A percentile compares a stretch with the other conserved stretches of the same genome.
These are phyloP conservation scores for Angomonas deanei DNA, from an alignment of 208 protist species.

Conservation along the genomic window DNA sequence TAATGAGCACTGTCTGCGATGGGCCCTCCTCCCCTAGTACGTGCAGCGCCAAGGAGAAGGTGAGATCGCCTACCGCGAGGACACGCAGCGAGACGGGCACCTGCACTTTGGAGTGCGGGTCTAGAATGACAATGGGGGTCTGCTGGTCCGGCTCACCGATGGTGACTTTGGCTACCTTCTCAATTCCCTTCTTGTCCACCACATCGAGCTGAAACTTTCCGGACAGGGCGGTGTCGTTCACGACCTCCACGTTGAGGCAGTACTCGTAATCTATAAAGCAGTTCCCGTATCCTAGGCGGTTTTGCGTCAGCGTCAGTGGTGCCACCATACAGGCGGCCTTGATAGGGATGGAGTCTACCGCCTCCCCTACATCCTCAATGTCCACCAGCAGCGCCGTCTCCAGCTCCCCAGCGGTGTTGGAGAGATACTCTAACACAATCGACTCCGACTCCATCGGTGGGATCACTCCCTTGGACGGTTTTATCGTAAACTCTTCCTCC, in stretches of 20 bases:
- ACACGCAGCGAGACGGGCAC: slow-evolving; percentile 78
- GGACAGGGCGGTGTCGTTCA: slow-evolving; percentile 88
- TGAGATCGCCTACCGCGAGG: slow-evolving; percentile 65
- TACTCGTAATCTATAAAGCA: slow-evolving; percentile 92
- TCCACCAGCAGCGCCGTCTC: slow-evolving; percentile 87
- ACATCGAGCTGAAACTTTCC: slow-evolving; percentile 90
- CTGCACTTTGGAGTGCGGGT: slow-evolving; percentile 36
- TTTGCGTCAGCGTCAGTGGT: slow-evolving; percentile 48
- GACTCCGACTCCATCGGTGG: slow-evolving; percentile 41
- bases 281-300: slow-evolving; percentile 79
- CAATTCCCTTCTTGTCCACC: slow-evolving; percentile 39
- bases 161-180: slow-evolving; percentile 17
- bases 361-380: slow-evolving; percentile 89
- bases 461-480: slow-evolving; percentile 65
- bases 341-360: slow-evolving; percentile 83
- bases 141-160: slow-evolving; percentile 20
- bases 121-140: slow-evolving; percentile 21
- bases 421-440: slow-evolving; percentile 77
- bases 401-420: slow-evolving; percentile 74
- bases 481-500: slow-evolving; percentile 66
- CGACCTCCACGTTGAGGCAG: slow-evolving; percentile 76
- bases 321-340: slow-evolving; percentile 84
- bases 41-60: slow-evolving; percentile 74
- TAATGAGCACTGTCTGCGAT: slow-evolving; percentile 49
- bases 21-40: slow-evolving; percentile 55